phyloP scores from a whole-genome alignment of 2,329 filamentous ascomycete genomes.

The Sclerotinia glacialis region DNA sequence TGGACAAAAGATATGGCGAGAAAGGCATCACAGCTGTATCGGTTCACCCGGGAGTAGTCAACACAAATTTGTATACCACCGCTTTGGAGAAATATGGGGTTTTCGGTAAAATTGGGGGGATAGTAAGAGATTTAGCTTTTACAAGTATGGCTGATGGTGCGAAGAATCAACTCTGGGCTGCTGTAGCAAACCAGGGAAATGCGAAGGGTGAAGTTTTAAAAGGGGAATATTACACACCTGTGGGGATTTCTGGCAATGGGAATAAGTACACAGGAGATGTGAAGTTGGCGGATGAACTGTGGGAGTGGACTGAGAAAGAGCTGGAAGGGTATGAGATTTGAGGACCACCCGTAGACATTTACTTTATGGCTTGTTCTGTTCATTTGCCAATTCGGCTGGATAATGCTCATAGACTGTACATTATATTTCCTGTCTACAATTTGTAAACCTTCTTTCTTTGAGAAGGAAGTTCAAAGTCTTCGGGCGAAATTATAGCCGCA shows the following conservation, averaged over 20 bases:
- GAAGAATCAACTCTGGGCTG: constrained; percentile 47
- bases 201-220: constrained; percentile 25
- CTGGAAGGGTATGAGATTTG: constrained; percentile 28
- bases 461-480: neutral
- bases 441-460: neutral
- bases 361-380: neutral
- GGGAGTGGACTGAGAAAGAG: constrained; percentile 40
- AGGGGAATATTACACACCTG: constrained; percentile 43
- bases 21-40: constrained; percentile 40
- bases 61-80: constrained; percentile 24
- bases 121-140: constrained; percentile 9
- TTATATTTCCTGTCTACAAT: neutral
- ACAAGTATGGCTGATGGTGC: constrained; percentile 35
- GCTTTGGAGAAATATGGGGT: neutral
- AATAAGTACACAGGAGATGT: constrained; percentile 29
- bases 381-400: neutral
- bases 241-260: constrained; percentile 39
- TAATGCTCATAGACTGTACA: neutral
- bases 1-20: constrained; percentile 42
- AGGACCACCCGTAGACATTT: neutral
- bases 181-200: constrained; percentile 29
- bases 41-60: constrained; percentile 43
- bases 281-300: constrained; percentile 39
- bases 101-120: constrained; percentile 11
- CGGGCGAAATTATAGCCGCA: neutral